Evolutionary conservation across 2,329 filamentous ascomycete genomes (phyloP).

Genomic region (Huntiella omanensis): DNA sequence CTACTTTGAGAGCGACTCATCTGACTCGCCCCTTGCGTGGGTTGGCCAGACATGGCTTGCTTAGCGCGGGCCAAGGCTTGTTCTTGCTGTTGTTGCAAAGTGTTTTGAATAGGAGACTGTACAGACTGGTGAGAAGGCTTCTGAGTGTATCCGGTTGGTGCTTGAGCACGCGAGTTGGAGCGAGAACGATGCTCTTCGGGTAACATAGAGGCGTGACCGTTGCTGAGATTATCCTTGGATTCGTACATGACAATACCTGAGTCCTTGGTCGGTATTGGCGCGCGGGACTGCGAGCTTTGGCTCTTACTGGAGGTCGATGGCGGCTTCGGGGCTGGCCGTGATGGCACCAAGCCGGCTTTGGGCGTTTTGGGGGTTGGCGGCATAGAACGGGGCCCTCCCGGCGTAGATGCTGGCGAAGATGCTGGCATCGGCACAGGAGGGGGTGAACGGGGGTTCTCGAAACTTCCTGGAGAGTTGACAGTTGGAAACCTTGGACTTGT

Average conservation of each 20-base stretch:
- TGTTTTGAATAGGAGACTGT: slow-evolving; percentile 27
- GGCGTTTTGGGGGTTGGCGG: slow-evolving; percentile 27
- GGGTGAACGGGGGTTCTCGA: slow-evolving; percentile 87
- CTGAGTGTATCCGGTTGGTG: slow-evolving; percentile 29
- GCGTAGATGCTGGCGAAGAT: slow-evolving; percentile 12
- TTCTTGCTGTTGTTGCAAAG: slow-evolving; percentile 68
- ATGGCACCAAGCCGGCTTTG: slow-evolving; percentile 45
- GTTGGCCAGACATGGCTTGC: slow-evolving; percentile 51
- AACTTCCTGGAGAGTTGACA: slow-evolving; percentile 77
- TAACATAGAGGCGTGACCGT: slow-evolving; percentile 29
- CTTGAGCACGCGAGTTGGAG: slow-evolving; percentile 44
- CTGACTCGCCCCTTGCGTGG: slow-evolving; percentile 59
- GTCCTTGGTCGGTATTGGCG: slow-evolving; percentile 39
- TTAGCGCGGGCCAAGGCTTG: slow-evolving; percentile 66
- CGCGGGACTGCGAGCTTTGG: slow-evolving; percentile 17
- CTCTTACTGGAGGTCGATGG: slow-evolving; percentile 41
- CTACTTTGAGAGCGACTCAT: slow-evolving; percentile 30
- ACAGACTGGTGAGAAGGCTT: neutral
- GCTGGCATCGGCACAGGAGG: slow-evolving; percentile 53
- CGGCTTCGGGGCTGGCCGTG: slow-evolving; percentile 73
- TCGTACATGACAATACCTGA: slow-evolving; percentile 42
- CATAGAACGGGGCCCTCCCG: slow-evolving; percentile 20
- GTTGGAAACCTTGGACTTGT: slow-evolving; percentile 70
- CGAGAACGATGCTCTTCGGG: slow-evolving; percentile 49
- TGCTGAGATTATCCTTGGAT: slow-evolving; percentile 29